Base-by-base conservation (phyloP, 345 rosid genomes). In the Brassica cretica region DNA sequence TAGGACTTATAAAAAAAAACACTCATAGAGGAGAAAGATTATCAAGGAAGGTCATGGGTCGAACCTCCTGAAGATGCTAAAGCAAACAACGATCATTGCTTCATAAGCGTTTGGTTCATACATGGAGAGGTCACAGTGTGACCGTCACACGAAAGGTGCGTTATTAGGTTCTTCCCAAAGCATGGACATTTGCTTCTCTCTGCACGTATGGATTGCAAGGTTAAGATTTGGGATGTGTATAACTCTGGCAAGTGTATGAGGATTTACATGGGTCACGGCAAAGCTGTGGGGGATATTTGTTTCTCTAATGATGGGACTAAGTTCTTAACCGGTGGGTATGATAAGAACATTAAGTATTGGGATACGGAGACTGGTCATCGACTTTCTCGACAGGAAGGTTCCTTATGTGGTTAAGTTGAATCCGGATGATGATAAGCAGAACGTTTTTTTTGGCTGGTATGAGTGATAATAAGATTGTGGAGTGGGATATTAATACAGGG, bases 391-490 rank as follows among this genome's bases (percentile, higher is more conserved):
- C 98, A 93, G 99, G 66, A 95, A 95, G 87, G 80, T 87, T 73
- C 99, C 99, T 0, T 95, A 90, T 78, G 98, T 93, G 3, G 98
- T 93, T 49, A 95, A 89, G 87, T 85, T 95, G 65, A 91, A 95
- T 78, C 99, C 98, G 0, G 97, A 93, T 78, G 93, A 93, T 58
- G 98, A 95, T 74, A 95, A 95, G 84, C 99, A 93, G 89, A 93
- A 90, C 66, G 86, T 93, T 71, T 82, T 95, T 82, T 87, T 95
- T 25, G 85, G 99, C 97, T 0, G 99, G 98, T 21, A 93, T 95
- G 99, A 95, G 97, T 41, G 98, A 93, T 88, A 95, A 93, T 84
- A 95, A 95, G 91, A 95, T 95, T 49, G 98, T 93, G 67, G 96
- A 95, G 82, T 95, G 99, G 99, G 99, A 95, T 86, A 91, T 95